Evolutionary conservation across 108 stramenopile genomes (phyloP), one percentile per base, ranked within the genome.

Genomic region (Cyclostephanos tholiformis): DNA sequence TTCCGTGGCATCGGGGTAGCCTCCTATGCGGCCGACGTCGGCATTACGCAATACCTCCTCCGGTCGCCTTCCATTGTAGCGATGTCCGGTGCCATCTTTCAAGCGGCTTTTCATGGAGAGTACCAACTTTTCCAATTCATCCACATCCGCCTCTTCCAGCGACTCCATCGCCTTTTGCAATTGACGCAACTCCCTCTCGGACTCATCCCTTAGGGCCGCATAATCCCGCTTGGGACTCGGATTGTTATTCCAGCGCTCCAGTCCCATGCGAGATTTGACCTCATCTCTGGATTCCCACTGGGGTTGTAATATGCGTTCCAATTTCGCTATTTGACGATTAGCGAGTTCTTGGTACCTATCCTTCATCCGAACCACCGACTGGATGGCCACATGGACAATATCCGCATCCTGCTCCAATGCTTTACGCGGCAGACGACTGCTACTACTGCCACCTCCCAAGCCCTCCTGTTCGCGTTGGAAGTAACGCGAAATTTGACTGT

Each of bases 241-340:
- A 73, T 86, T 86, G 53, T 82, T 86, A 22, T 58, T 72, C 85
- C 85, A 86, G 9, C 78, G 77, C 13, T 81, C 76, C n/a, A 50
- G 39, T 1, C 85, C 85, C n/a, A 70, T 19, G 6, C 75, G 69
- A 23, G 41, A 36, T 65, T 73, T 75, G 51, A 70, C 78, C 55
- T 70, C 78, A 69, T 86, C 82, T 7, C 85, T 68, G 14, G 66
- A 56, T 56, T 67, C 70, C 85, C 85, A 86, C 65, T 83, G 85
- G 11, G 84, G 84, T 43, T 49, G 22, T 27, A 85, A 66, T 26
- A 68, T 77, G 8, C 61, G 39, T 43, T 67, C 6, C 35, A 84
- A 44, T 8, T 43, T 26, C 52, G 36, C 27, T 30, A 65, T 36
- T 55, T 73, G 62, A 3, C 26, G 36, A n/a, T 72, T 6, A 30